A percentile compares a stretch with the other conserved stretches of the same genome.
These are phyloP conservation scores for rapeseed (Brassica napus) DNA, from an alignment of 345 rosid species.

Conservation along the genomic window Da-Ae NC_063452.1:20369501-20370000, in stretches of 20 bases:
- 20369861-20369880: slow-evolving; percentile 68
- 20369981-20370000: neutral
- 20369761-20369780: neutral
- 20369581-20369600: neutral
- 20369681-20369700: slow-evolving; percentile 95
- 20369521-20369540: slow-evolving; percentile 75
- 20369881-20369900: slow-evolving; percentile 48
- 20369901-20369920: slow-evolving; percentile 46
- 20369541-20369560: slow-evolving; percentile 93
- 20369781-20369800: neutral
- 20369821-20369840: neutral
- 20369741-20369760: slow-evolving; percentile 83
- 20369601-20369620: neutral
- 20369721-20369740: slow-evolving; percentile 82
- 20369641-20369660: slow-evolving; percentile 93
- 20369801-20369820: slow-evolving; percentile 3
- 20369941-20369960: slow-evolving; percentile 45
- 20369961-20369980: slow-evolving; percentile 39
- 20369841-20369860: slow-evolving; percentile 78
- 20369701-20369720: slow-evolving; percentile 98
- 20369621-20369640: slow-evolving; percentile 42
- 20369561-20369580: slow-evolving; percentile 45
- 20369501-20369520: slow-evolving; percentile 84
- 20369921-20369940: slow-evolving; percentile 61
- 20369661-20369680: slow-evolving; percentile 90